These are phyloP conservation scores for Ogataea siamensis DNA, from an alignment of 805 yeast species.

Conservation along the genomic window DNA sequence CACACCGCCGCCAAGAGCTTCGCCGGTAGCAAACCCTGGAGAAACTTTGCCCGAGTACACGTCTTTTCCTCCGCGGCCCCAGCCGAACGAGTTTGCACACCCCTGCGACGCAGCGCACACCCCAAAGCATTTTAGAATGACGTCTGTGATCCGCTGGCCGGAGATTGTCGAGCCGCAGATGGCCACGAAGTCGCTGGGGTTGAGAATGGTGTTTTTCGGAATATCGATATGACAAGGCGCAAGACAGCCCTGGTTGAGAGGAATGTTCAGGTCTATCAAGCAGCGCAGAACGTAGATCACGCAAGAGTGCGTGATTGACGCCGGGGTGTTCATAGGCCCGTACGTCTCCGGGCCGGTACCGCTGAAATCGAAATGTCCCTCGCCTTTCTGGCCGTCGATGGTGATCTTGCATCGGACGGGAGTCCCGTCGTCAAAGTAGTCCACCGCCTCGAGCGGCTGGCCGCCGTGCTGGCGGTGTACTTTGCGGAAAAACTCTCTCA, in stretches of 20 bases:
- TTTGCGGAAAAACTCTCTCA: slow-evolving; percentile 38
- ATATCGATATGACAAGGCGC: slow-evolving; percentile 39
- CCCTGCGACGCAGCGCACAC: slow-evolving; percentile 60
- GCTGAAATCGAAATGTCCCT: slow-evolving; percentile 47
- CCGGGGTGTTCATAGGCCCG: slow-evolving; percentile 54
- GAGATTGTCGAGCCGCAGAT: slow-evolving; percentile 56
- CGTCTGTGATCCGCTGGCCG: slow-evolving; percentile 55
- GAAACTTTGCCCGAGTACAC: slow-evolving; percentile 37
- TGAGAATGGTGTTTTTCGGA: slow-evolving; percentile 34
- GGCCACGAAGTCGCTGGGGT: slow-evolving; percentile 48
- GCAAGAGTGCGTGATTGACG: slow-evolving; percentile 51
- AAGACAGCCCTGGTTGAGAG: slow-evolving; percentile 55
- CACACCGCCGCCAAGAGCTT: slow-evolving; percentile 54
- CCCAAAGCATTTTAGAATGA: slow-evolving; percentile 51
- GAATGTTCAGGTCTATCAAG: slow-evolving; percentile 49
- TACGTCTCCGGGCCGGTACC: slow-evolving; percentile 51
- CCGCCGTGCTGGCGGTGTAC: slow-evolving; percentile 35
- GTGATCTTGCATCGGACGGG: slow-evolving; percentile 43
- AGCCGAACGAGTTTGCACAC: slow-evolving; percentile 56
- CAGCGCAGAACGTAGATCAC: slow-evolving; percentile 53
- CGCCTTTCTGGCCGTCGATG: slow-evolving; percentile 40
- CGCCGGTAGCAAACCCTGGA: slow-evolving; percentile 53
- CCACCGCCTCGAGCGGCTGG: slow-evolving; percentile 40
- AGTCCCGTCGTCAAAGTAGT: slow-evolving; percentile 55
- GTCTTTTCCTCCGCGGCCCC: slow-evolving; percentile 48